Conservation (phyloP, 78 protist genomes). For the Cavenderia fasciculata region DNA sequence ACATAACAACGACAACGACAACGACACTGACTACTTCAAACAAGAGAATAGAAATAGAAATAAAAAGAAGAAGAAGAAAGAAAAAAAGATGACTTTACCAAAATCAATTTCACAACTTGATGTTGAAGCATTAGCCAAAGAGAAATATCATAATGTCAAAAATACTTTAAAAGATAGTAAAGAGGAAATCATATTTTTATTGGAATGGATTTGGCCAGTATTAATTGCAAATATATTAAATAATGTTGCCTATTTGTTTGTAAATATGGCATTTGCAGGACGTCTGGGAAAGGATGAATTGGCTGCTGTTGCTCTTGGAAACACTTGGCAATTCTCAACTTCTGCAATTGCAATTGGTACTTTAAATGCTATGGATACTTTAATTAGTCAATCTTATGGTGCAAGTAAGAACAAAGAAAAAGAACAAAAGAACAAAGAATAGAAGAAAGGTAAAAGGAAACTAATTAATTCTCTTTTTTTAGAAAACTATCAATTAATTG, state of each 20-base stretch:
- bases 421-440: too few species aligned
- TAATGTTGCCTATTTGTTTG: conserved; percentile 50
- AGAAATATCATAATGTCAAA: too few species aligned
- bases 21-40: too few species aligned
- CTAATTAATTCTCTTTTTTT: background rate
- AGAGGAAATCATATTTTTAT: conserved; percentile 29
- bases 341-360: conserved; percentile 41
- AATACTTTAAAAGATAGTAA: background rate
- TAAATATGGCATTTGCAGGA: conserved; percentile 56
- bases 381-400: conserved; percentile 53
- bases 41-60: too few species aligned
- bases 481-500: conserved; percentile 47
- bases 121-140: too few species aligned
- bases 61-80: too few species aligned
- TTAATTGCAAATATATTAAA: conserved; percentile 30
- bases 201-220: conserved; percentile 63
- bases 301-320: conserved; percentile 56
- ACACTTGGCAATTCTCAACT: conserved; percentile 36
- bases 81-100: too few species aligned
- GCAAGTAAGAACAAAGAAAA: conserved; percentile 68
- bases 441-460: too few species aligned
- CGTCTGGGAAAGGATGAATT: conserved; percentile 23
- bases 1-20: too few species aligned
- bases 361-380: conserved; percentile 66
- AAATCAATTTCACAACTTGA: too few species aligned